A percentile compares a stretch with the other conserved stretches of the same genome.
These are phyloP conservation scores for Penicillium longicatenatum DNA, from an alignment of 495 filamentous ascomycete species.

Conservation along the genomic window DNA sequence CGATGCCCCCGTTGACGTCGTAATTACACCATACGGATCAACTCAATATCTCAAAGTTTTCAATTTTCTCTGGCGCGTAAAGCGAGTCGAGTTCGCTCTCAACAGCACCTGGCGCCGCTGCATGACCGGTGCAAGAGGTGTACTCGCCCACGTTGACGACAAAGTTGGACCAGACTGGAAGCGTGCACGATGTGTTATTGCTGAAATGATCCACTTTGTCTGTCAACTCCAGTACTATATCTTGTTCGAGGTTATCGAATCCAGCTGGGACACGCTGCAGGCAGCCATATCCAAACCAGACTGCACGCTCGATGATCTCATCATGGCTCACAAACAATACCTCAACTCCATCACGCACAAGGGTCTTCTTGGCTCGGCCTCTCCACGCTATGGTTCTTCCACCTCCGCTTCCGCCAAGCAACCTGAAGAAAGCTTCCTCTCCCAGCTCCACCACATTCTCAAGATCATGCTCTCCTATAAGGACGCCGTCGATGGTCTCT, in stretches of 20 bases:
- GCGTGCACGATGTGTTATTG: constrained; percentile 77
- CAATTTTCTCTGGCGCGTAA: constrained; percentile 99
- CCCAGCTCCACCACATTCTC: constrained; percentile 87
- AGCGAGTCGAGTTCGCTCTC: constrained; percentile 94
- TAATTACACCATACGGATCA: constrained; percentile 92
- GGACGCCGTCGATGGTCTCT: constrained; percentile 91
- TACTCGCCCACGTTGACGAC: constrained; percentile 79
- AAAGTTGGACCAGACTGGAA: constrained; percentile 86
- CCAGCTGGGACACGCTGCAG: constrained; percentile 86
- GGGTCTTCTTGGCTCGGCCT: constrained; percentile 78
- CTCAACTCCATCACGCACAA: constrained; percentile 95
- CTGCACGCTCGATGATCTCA: constrained; percentile 92
- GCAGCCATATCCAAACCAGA: constrained; percentile 75
- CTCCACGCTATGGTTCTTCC: constrained; percentile 37
- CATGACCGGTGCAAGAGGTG: constrained; percentile 92
- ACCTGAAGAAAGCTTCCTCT: constrained; percentile 81
- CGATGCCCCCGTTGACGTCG: constrained; percentile 94
- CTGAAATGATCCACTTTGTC: constrained; percentile 98
- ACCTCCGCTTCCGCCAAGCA: constrained; percentile 49
- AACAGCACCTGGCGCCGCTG: constrained; percentile 89
- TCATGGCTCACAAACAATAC: constrained; percentile 87
- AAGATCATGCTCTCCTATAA: constrained; percentile 94
- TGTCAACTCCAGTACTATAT: constrained; percentile 98
- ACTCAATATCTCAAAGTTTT: constrained; percentile 98
- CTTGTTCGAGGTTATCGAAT: constrained; percentile 96